Evolutionary conservation across 371 early-diverging fungal genomes (phyloP).

Genomic region (Capniomyces stellatus): DNA sequence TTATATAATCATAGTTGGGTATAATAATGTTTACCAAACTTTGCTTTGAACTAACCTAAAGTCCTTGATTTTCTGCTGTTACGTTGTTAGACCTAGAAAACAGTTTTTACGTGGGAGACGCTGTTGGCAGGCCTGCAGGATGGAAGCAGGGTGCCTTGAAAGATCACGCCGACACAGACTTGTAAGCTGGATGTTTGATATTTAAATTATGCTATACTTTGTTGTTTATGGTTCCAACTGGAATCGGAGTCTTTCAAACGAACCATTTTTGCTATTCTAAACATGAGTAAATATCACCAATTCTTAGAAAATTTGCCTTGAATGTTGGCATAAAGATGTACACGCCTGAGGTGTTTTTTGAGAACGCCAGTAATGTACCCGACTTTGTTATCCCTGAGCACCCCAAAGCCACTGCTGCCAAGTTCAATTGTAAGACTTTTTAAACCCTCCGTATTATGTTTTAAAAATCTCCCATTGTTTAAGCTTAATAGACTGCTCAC

Average conservation of each 20-base stretch:
- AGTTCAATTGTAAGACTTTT: neutral
- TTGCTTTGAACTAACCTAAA: too few species aligned
- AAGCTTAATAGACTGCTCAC: too few species aligned
- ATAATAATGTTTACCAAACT: too few species aligned
- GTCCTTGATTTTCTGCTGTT: too few species aligned
- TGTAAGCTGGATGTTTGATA: neutral
- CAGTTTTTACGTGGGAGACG: constrained; percentile 73
- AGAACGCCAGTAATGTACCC: neutral
- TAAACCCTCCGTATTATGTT: too few species aligned
- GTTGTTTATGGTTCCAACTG: neutral
- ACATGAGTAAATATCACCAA: too few species aligned
- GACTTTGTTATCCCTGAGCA: neutral
- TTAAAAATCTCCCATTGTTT: too few species aligned
- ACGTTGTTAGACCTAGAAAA: constrained; percentile 21
- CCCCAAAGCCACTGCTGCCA: neutral
- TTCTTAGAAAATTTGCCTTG: constrained; percentile 1
- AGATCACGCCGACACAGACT: constrained; percentile 4
- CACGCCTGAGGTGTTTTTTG: constrained; percentile 4
- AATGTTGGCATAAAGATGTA: constrained; percentile 2
- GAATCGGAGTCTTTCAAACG: too few species aligned
- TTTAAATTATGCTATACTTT: neutral
- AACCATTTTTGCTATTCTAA: too few species aligned
- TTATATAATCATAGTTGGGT: too few species aligned
- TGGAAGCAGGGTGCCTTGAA: constrained; percentile 30
- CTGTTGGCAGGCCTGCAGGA: constrained; percentile 52